Conservation (phyloP, 805 yeast genomes). For the Trichomonascus vanleenenianus region DNA sequence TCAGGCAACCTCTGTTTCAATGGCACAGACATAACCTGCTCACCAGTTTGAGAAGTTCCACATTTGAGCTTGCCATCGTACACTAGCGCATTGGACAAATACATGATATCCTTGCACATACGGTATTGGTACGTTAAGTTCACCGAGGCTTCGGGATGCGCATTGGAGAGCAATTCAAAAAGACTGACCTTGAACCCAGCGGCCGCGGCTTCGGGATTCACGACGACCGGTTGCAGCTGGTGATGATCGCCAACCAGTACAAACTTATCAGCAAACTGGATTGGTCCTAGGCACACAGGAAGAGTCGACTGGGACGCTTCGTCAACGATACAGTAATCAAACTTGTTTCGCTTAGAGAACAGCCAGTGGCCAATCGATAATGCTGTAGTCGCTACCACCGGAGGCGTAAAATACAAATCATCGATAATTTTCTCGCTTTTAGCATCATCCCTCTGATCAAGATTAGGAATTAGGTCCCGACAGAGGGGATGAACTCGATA, state of each 20-base stretch:
- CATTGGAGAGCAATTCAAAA: constrained; percentile 65
- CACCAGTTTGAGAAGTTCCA: constrained; percentile 59
- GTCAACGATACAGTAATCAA: constrained; percentile 91
- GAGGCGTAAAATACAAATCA: constrained; percentile 44
- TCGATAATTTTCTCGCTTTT: constrained; percentile 40
- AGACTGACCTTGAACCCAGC: constrained; percentile 69
- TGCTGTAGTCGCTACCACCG: constrained; percentile 84
- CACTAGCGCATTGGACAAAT: constrained; percentile 67
- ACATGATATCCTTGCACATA: constrained; percentile 87
- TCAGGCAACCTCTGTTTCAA: constrained; percentile 24
- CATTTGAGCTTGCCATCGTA: constrained; percentile 72
- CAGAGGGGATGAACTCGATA: constrained; percentile 55
- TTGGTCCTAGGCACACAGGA: constrained; percentile 87
- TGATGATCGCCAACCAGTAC: constrained; percentile 94
- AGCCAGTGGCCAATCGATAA: constrained; percentile 62
- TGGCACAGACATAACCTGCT: constrained; percentile 29
- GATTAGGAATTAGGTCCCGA: constrained; percentile 40
- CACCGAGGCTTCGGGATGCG: constrained; percentile 65
- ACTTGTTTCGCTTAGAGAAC: constrained; percentile 44
- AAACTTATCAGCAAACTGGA: constrained; percentile 68
- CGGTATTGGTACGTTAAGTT: constrained; percentile 80
- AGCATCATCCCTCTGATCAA: constrained; percentile 29
- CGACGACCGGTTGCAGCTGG: constrained; percentile 86
- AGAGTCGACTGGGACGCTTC: constrained; percentile 94
- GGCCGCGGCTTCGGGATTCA: constrained; percentile 52